phyloP scores from a whole-genome alignment of 2,329 filamentous ascomycete genomes.

The Rutstroemia sp. region DNA sequence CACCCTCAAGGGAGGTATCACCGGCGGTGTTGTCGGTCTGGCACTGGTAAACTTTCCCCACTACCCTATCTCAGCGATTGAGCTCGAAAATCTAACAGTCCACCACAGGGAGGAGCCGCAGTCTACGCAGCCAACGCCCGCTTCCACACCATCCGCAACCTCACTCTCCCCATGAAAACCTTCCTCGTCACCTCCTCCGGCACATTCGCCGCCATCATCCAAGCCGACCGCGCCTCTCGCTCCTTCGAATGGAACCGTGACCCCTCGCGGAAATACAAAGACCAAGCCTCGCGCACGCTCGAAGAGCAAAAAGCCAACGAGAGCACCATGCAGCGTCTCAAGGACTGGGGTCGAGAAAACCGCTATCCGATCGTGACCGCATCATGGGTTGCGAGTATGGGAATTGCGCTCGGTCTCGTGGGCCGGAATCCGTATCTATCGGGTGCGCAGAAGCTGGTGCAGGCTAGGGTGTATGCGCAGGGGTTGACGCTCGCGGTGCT shows the following conservation, averaged over 20 bases:
- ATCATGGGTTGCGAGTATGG: conserved; percentile 61
- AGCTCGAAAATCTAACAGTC: conserved; percentile 1
- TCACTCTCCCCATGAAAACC: conserved; percentile 83
- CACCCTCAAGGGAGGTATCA: conserved; percentile 71
- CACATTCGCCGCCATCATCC: conserved; percentile 83
- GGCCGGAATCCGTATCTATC: conserved; percentile 55
- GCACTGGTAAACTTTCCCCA: conserved; percentile 50
- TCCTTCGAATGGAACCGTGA: conserved; percentile 53
- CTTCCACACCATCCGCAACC: conserved; percentile 68
- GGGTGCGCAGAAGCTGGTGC: conserved; percentile 62
- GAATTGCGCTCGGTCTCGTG: conserved; percentile 53
- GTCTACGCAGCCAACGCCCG: conserved; percentile 58
- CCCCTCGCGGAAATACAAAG: conserved; percentile 30
- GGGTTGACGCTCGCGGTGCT: conserved; percentile 62
- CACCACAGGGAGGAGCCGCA: conserved; percentile 38
- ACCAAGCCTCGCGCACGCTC: conserved; percentile 19
- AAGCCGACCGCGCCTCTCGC: conserved; percentile 70
- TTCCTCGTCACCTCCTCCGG: conserved; percentile 79
- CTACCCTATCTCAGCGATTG: background rate
- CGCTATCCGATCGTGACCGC: conserved; percentile 62
- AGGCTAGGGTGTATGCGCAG: conserved; percentile 70
- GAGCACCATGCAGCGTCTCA: conserved; percentile 49
- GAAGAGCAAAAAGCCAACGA: conserved; percentile 31
- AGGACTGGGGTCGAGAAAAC: conserved; percentile 64
- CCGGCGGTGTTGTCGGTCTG: conserved; percentile 65